Evolutionary conservation across 2,329 filamentous ascomycete species (phyloP).

Genomic region (Cadophora gregata): DNA sequence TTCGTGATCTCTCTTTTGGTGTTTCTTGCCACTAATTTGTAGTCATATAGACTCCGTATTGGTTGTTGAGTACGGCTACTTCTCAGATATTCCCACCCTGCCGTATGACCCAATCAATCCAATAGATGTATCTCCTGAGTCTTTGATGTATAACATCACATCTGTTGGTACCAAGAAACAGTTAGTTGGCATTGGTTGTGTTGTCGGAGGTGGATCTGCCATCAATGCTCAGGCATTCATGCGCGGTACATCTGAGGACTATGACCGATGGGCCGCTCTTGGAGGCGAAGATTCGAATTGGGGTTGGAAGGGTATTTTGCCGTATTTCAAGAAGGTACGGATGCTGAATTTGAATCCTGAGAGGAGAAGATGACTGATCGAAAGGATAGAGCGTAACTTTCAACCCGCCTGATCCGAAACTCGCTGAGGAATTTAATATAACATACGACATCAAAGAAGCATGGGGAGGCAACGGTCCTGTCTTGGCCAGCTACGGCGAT

Average conservation of each 20-base stretch:
- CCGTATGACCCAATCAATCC: slow-evolving; percentile 1
- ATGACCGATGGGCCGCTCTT: slow-evolving; percentile 51
- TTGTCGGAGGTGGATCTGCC: slow-evolving; percentile 48
- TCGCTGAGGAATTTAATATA: slow-evolving; percentile 46
- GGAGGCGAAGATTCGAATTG: slow-evolving; percentile 52
- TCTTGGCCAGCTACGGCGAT: slow-evolving; percentile 48
- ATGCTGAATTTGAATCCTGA: not conserved
- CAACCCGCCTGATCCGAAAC: slow-evolving; percentile 42
- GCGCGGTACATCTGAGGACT: slow-evolving; percentile 47
- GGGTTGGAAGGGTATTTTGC: slow-evolving; percentile 46
- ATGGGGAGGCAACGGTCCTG: slow-evolving; percentile 47
- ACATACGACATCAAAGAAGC: slow-evolving; percentile 43
- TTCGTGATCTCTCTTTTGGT: not conserved
- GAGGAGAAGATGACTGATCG: slow-evolving; percentile 44
- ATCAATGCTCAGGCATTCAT: slow-evolving; percentile 49
- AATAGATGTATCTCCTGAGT: not conserved
- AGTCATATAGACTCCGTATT: slow-evolving; percentile 6
- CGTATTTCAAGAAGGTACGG: slow-evolving; percentile 17
- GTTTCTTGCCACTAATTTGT: not conserved
- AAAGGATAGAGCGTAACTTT: slow-evolving; percentile 30
- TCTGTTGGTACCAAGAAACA: slow-evolving; percentile 5
- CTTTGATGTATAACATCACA: slow-evolving; percentile 6
- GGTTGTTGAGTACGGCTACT: slow-evolving; percentile 6
- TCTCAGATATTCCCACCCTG: not conserved
- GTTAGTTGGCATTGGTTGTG: slow-evolving; percentile 1